These are phyloP conservation scores for Geranium brycei DNA, from an alignment of 345 rosid species.

Conservation along the genomic window DNA sequence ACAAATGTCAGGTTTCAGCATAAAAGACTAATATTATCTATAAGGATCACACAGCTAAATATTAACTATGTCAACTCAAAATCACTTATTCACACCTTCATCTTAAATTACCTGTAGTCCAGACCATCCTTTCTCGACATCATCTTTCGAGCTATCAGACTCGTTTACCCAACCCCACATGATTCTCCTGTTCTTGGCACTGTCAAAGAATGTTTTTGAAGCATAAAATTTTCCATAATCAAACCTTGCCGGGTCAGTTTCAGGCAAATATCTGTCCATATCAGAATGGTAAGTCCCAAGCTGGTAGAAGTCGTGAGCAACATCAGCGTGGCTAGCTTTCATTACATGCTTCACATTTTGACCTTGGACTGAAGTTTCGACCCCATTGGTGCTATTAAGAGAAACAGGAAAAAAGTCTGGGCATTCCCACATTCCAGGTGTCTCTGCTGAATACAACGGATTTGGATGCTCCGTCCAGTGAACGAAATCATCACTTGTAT, in stretches of 20 bases:
- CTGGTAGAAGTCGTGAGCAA: conserved; percentile 32
- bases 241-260: conserved; percentile 14
- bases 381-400: conserved; percentile 1
- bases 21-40: not conserved
- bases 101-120: conserved; percentile 28
- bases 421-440: conserved; percentile 38
- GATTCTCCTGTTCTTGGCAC: conserved; percentile 26
- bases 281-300: conserved; percentile 29
- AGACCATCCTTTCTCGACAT: conserved; percentile 38
- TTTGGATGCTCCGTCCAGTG: conserved; percentile 17
- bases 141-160: conserved; percentile 22
- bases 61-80: not conserved
- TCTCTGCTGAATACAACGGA: conserved; percentile 17
- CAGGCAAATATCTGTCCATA: conserved; percentile 9
- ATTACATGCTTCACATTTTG: conserved; percentile 35
- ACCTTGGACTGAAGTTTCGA: conserved; percentile 14
- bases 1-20: not conserved
- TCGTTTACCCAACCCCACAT: conserved; percentile 46
- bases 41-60: too few species aligned
- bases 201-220: conserved; percentile 56
- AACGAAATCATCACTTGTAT: conserved; percentile 22
- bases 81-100: not conserved
- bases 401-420: conserved; percentile 33
- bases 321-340: conserved; percentile 38
- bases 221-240: conserved; percentile 79